These are phyloP conservation scores for Exophiala viscosa DNA, from an alignment of 2,329 filamentous ascomycete species.

Conservation along the genomic window DNA sequence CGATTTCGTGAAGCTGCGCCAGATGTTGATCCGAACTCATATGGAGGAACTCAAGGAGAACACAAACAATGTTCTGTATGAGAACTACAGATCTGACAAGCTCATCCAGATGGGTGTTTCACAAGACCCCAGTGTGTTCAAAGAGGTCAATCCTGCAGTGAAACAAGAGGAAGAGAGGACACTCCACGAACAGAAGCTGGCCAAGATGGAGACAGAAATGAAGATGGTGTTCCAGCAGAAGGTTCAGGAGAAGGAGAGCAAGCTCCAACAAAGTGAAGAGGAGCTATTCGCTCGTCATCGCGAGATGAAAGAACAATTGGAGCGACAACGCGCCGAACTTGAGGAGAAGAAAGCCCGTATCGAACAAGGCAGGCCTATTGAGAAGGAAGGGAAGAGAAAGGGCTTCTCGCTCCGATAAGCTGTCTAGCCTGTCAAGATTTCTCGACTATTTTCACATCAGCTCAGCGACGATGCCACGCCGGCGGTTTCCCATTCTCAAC, in stretches of 20 bases:
- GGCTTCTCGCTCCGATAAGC: slow-evolving; percentile 94
- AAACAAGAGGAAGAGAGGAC: slow-evolving; percentile 99
- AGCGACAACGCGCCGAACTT: slow-evolving; percentile 87
- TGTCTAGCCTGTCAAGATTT: slow-evolving; percentile 22
- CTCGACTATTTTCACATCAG: slow-evolving; percentile 28
- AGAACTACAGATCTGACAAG: slow-evolving; percentile 99
- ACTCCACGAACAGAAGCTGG: slow-evolving; percentile 98
- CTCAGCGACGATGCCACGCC: slow-evolving; percentile 32
- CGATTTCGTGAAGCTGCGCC: slow-evolving; percentile 98
- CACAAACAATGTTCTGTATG: slow-evolving; percentile 97
- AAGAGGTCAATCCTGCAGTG: slow-evolving; percentile 99
- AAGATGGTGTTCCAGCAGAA: slow-evolving; percentile 99
- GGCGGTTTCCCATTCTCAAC: slow-evolving; percentile 20
- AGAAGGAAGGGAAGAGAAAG: slow-evolving; percentile 98
- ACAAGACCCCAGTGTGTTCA: slow-evolving; percentile 98
- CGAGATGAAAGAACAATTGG: slow-evolving; percentile 99
- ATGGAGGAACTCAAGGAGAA: slow-evolving; percentile 99
- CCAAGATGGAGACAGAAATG: slow-evolving; percentile 99
- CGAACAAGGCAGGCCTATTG: slow-evolving; percentile 91
- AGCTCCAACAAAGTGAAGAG: slow-evolving; percentile 98
- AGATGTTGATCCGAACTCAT: slow-evolving; percentile 99
- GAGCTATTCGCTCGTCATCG: slow-evolving; percentile 96
- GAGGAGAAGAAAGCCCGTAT: slow-evolving; percentile 97
- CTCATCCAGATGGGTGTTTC: slow-evolving; percentile 97
- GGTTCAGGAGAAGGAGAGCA: slow-evolving; percentile 99